Base-by-base conservation (phyloP, 2,329 filamentous ascomycete genomes). In the Penicillium brevicompactum region DNA sequence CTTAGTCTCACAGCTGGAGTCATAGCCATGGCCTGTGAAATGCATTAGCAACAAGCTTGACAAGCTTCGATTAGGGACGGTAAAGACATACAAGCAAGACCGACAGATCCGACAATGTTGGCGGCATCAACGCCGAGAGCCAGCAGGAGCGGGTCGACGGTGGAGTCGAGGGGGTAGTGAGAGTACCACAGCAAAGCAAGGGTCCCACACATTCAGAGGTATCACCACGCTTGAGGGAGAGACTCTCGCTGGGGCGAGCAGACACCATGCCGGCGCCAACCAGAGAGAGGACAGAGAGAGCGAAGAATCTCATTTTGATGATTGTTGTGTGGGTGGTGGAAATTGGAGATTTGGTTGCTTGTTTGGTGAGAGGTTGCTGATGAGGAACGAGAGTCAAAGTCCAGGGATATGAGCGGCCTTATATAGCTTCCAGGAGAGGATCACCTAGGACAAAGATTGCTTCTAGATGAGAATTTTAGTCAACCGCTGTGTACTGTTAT, bases 251-350 rank as follows among this genome's bases (percentile, higher is more conserved):
- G 37, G 66, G 63, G 11, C 59, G 24, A 14, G 71, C 71, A 44
- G 68, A 63, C 14, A 66, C 71, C 54, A 73, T 57, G 51, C 64
- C 59, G 42, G 64, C 62, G 37, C 63, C 58, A 46, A 61, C 65
- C 46, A 72, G 50, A 34, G 68, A 63, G 46, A 74, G 51, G 38
- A 69, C 49, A 49, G 71, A 70, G 58, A 74, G 38, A 27, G 61
- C 57, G 30, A 61, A 57, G 61, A 68, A 57, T 57, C 64, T 65
- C 69, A 71, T 70, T 45, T 54, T 68, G 54, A 57, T 46, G 44
- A 16, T 44, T 8, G 7, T 41, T 42, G 46, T 40, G n/a, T 5
- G 14, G 14, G n/a, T 46, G n/a, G 8, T 46, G 31, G 37, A 16
- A 24, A 48, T 37, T 21, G 38, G 24, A 40, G n/a, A 21, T 2